These are phyloP conservation scores for Beverwykella pulmonaria DNA, from an alignment of 495 filamentous ascomycete species.

Conservation along the genomic window DNA sequence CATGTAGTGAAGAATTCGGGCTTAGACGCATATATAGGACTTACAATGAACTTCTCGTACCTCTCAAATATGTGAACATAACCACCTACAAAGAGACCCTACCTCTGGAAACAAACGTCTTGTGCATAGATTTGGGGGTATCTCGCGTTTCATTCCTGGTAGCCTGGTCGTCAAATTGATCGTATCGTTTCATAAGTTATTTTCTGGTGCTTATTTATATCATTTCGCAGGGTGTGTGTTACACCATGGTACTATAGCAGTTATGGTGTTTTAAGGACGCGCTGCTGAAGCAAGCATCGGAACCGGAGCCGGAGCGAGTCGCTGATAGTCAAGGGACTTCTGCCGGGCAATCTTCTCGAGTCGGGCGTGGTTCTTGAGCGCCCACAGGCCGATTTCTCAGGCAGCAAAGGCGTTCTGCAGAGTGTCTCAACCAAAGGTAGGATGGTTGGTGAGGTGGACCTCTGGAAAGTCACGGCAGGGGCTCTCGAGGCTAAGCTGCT, in stretches of 20 bases:
- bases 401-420: constrained; percentile 29
- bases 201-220: background rate
- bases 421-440: constrained; percentile 23
- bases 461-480: constrained; percentile 20
- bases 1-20: background rate
- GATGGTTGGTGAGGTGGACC: background rate
- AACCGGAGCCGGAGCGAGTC: background rate
- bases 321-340: constrained; percentile 18
- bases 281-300: too few relatives aligned
- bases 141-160: background rate
- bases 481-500: constrained; percentile 28
- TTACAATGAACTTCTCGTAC: too few relatives aligned
- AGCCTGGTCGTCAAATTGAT: background rate
- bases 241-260: too few relatives aligned
- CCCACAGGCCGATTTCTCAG: constrained; percentile 28
- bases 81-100: background rate
- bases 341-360: constrained; percentile 11
- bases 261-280: too few relatives aligned
- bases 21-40: too few relatives aligned
- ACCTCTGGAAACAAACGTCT: too few relatives aligned
- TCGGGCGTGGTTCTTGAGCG: constrained; percentile 17
- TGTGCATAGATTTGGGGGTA: too few relatives aligned
- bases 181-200: background rate
- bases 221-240: too few relatives aligned
- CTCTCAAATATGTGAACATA: too few relatives aligned